Evolutionary conservation across 2,329 filamentous ascomycete genomes (phyloP).

Genomic region (Botrytis deweyae): DNA sequence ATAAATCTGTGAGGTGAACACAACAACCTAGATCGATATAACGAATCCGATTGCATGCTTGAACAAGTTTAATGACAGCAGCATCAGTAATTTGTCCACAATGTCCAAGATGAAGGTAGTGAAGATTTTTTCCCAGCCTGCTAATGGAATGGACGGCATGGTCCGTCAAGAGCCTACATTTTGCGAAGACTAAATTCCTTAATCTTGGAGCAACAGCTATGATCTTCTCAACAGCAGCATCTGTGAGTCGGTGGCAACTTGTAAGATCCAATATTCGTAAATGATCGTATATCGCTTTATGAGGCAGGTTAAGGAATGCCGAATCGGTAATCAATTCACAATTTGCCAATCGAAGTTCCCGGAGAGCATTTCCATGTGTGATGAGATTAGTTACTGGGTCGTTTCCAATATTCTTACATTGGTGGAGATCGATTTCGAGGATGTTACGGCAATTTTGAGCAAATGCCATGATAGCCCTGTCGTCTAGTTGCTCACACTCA

Average conservation of each 20-base stretch:
- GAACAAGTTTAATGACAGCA: conserved; percentile 80
- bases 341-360: conserved; percentile 83
- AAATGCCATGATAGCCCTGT: conserved; percentile 79
- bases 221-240: conserved; percentile 85
- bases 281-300: conserved; percentile 72
- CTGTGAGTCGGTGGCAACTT: conserved; percentile 79
- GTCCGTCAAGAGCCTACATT: conserved; percentile 92
- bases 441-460: conserved; percentile 87
- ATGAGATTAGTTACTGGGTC: conserved; percentile 80
- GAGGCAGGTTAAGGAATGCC: conserved; percentile 80
- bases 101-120: conserved; percentile 94
- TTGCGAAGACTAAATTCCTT: conserved; percentile 89
- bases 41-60: conserved; percentile 85
- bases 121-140: conserved; percentile 88
- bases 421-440: conserved; percentile 92
- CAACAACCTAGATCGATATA: conserved; percentile 99
- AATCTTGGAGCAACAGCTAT: conserved; percentile 82
- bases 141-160: conserved; percentile 83
- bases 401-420: conserved; percentile 78
- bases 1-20: conserved; percentile 79
- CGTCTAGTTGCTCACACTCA: conserved; percentile 80
- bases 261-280: conserved; percentile 92
- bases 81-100: conserved; percentile 88
- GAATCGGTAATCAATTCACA: conserved; percentile 81
- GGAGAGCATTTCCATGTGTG: conserved; percentile 74